These are phyloP conservation scores for Exophiala calicioides DNA, from an alignment of 2,329 filamentous ascomycete genomes.

Conservation along the genomic window DNA sequence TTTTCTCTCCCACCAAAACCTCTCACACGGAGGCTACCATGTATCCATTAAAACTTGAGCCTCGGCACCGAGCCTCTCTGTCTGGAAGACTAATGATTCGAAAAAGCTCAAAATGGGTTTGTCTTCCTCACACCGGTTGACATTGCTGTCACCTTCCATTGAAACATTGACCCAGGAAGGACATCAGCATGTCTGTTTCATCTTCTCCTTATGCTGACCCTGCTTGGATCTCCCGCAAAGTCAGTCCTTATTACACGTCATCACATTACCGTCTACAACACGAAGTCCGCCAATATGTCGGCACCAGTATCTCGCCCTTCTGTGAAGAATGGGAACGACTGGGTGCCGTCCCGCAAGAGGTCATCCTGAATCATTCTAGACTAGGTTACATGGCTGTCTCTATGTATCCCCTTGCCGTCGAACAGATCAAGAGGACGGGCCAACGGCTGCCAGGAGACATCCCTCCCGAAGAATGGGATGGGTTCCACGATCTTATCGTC, in stretches of 20 bases:
- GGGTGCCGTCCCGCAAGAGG: slow-evolving; percentile 48
- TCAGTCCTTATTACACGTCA: slow-evolving; percentile 61
- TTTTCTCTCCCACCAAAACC: no score
- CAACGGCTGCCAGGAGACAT: slow-evolving; percentile 35
- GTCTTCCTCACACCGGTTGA: no score
- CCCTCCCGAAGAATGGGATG: slow-evolving; percentile 37
- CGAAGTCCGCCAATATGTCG: slow-evolving; percentile 59
- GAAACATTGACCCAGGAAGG: no score
- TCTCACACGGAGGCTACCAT: no score
- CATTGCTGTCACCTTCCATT: no score
- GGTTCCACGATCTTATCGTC: slow-evolving; percentile 42
- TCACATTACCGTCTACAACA: slow-evolving; percentile 62
- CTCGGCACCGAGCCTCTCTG: no score
- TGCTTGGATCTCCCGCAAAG: slow-evolving; percentile 48
- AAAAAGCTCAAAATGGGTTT: no score
- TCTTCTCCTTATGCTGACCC: slow-evolving; percentile 43
- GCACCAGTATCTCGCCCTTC: slow-evolving; percentile 59
- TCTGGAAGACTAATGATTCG: no score
- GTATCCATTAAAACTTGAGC: no score
- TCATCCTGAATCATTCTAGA: slow-evolving; percentile 19
- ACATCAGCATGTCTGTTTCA: no score
- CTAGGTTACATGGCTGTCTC: slow-evolving; percentile 24
- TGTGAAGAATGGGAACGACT: slow-evolving; percentile 66
- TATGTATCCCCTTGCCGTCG: slow-evolving; percentile 19
- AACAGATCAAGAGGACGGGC: slow-evolving; percentile 18